Evolutionary conservation across 164 flowering plant species (phyloP).

Genomic region (Tetracentron sinense): DNA sequence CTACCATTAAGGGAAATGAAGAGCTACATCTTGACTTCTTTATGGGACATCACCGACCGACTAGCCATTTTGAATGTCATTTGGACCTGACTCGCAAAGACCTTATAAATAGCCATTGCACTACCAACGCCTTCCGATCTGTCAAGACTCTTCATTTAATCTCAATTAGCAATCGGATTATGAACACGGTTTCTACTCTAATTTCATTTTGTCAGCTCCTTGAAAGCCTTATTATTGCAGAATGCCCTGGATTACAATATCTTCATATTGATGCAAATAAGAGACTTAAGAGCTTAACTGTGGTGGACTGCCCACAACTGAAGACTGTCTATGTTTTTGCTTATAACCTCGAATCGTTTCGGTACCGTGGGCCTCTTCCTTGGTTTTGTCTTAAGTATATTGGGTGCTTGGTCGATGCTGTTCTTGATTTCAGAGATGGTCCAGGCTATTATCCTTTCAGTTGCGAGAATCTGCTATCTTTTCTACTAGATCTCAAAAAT

Average conservation of each 20-base stretch:
- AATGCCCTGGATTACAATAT: neutral
- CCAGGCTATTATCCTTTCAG: neutral
- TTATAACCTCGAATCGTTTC: neutral
- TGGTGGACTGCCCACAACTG: conserved; percentile 4
- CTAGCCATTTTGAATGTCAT: neutral
- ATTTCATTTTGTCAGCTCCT: neutral
- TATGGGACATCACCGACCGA: neutral
- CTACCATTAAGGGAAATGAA: neutral
- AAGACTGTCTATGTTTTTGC: neutral
- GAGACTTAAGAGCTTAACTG: neutral
- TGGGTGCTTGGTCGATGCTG: neutral
- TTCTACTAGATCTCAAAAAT: neutral
- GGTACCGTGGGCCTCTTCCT: conserved; percentile 2
- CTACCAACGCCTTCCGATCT: too few relatives aligned
- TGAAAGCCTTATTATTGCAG: neutral
- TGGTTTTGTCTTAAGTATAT: too few relatives aligned
- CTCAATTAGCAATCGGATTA: neutral
- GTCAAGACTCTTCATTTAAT: neutral
- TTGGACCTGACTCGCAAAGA: neutral
- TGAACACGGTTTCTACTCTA: neutral
- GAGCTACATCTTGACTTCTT: conserved; percentile 5
- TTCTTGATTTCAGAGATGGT: too few relatives aligned
- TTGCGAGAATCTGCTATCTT: neutral
- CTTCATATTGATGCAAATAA: neutral
- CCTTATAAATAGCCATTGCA: too few relatives aligned